Percentiles rank a stretch among this genome's conserved stretches.
phyloP scores from a whole-genome alignment of 2,329 filamentous ascomycete species.

The Neopestalotiopsis clavispora region DNA sequence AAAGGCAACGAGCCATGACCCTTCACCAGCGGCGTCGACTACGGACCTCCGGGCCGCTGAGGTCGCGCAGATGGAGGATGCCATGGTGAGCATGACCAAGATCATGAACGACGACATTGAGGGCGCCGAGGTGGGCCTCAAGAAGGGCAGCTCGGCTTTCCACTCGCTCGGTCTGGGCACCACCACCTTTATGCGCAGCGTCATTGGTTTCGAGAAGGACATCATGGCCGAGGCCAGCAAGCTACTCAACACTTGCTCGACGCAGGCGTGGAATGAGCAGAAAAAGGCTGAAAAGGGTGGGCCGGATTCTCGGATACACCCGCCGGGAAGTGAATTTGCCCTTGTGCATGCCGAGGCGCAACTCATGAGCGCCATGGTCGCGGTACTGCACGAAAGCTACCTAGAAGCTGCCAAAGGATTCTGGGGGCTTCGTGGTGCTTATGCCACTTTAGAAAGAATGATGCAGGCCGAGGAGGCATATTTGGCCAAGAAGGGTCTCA shows the following conservation, averaged over 20 bases:
- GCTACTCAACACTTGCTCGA: slow-evolving; percentile 76
- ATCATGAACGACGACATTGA: slow-evolving; percentile 93
- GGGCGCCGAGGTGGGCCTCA: slow-evolving; percentile 75
- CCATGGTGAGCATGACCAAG: slow-evolving; percentile 67
- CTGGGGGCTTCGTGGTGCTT: slow-evolving; percentile 90
- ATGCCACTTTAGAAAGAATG: slow-evolving; percentile 79
- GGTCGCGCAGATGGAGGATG: slow-evolving; percentile 61
- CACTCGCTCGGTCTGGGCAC: slow-evolving; percentile 84
- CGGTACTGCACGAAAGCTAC: slow-evolving; percentile 88
- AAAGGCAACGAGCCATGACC: slow-evolving; percentile 35
- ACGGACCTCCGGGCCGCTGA: slow-evolving; percentile 46
- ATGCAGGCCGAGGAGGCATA: slow-evolving; percentile 72
- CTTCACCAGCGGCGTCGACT: slow-evolving; percentile 37
- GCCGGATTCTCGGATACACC: slow-evolving; percentile 63
- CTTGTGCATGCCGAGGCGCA: slow-evolving; percentile 85
- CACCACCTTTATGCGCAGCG: slow-evolving; percentile 82
- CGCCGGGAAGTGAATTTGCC: slow-evolving; percentile 84
- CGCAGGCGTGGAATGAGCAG: slow-evolving; percentile 75
- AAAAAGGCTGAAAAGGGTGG: slow-evolving; percentile 73
- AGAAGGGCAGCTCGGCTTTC: slow-evolving; percentile 79
- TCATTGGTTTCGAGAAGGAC: slow-evolving; percentile 89
- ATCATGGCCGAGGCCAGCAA: slow-evolving; percentile 83
- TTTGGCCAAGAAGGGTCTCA: slow-evolving; percentile 40
- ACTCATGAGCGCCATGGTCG: slow-evolving; percentile 87
- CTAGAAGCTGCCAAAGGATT: slow-evolving; percentile 92